phyloP scores from a whole-genome alignment of 2,329 filamentous ascomycete species.

The Fusarium camptoceras region DNA sequence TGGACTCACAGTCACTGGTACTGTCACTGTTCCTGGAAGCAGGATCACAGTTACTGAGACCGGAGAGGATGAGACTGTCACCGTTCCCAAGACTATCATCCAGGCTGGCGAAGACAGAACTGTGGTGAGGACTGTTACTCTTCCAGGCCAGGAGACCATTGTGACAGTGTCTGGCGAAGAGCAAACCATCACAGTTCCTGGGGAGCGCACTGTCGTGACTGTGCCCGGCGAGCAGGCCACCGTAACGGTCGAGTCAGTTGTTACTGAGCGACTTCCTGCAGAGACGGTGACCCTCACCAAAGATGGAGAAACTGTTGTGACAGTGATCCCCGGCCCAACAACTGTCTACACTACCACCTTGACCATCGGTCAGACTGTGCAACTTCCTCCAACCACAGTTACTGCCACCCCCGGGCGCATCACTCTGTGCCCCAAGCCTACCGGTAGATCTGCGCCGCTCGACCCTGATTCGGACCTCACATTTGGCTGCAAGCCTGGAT shows the following conservation, averaged over 20 bases:
- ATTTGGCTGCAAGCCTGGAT: constrained; percentile 66
- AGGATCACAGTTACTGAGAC: constrained; percentile 29
- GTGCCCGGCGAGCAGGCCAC: constrained; percentile 40
- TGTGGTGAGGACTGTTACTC: constrained; percentile 42
- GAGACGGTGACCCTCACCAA: constrained; percentile 50
- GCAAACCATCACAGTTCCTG: constrained; percentile 40
- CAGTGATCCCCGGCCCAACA: constrained; percentile 45
- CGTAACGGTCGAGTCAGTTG: constrained; percentile 49
- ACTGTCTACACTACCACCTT: constrained; percentile 49
- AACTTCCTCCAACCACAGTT: constrained; percentile 46
- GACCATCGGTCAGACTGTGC: constrained; percentile 47
- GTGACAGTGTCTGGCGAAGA: constrained; percentile 43
- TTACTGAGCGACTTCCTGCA: constrained; percentile 47
- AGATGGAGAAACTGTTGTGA: constrained; percentile 47
- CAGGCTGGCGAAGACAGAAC: constrained; percentile 30
- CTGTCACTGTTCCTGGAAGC: constrained; percentile 24
- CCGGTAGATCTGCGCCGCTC: constrained; percentile 51
- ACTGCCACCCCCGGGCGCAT: constrained; percentile 49
- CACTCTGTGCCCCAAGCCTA: constrained; percentile 59
- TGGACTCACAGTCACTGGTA: constrained; percentile 26
- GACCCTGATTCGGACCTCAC: constrained; percentile 57
- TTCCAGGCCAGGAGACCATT: constrained; percentile 38
- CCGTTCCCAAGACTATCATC: constrained; percentile 27
- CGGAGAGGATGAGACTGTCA: constrained; percentile 29
- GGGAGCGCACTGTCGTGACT: constrained; percentile 42